Percentiles rank a stretch among this genome's conserved stretches.
Conservation (phyloP, 257 asterid species). For the Parsonsia alboflavescens region DNA sequence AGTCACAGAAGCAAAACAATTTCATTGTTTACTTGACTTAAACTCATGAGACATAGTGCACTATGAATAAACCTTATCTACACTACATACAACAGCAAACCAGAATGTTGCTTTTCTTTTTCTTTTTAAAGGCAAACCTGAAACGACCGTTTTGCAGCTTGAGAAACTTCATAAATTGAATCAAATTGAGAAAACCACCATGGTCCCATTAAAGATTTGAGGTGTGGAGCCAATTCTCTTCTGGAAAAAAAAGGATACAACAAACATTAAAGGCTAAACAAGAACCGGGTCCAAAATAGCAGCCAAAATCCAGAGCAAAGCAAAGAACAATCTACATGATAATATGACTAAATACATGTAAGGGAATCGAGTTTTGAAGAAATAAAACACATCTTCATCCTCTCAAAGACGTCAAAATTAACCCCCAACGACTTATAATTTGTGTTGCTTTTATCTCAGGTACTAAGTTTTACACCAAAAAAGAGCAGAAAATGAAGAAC, state of each 20-base stretch:
- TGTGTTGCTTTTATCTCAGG: not conserved
- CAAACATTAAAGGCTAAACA: not conserved
- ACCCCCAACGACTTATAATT: not conserved
- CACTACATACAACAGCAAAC: conserved; percentile 32
- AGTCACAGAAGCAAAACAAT: not conserved
- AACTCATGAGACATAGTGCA: no score
- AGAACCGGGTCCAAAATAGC: not conserved
- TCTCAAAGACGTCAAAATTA: not conserved
- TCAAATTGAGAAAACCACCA: conserved; percentile 99
- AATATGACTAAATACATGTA: not conserved
- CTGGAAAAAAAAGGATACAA: conserved; percentile 37
- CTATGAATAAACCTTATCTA: not conserved
- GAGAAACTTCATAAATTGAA: conserved; percentile 83
- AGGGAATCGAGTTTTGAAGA: not conserved
- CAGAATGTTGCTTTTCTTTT: conserved; percentile 37
- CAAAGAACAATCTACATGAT: not conserved
- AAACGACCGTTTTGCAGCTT: conserved; percentile 87
- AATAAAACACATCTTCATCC: not conserved
- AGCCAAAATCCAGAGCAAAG: not conserved
- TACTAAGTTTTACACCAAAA: no score
- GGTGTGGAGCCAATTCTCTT: conserved; percentile 88
- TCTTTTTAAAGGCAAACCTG: conserved; percentile 45
- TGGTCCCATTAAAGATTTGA: conserved; percentile 88
- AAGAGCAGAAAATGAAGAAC: not conserved
- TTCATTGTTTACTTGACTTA: not conserved